Conservation (phyloP, 192 early-diverging fungal species). For the Entomortierella parvispora region DNA sequence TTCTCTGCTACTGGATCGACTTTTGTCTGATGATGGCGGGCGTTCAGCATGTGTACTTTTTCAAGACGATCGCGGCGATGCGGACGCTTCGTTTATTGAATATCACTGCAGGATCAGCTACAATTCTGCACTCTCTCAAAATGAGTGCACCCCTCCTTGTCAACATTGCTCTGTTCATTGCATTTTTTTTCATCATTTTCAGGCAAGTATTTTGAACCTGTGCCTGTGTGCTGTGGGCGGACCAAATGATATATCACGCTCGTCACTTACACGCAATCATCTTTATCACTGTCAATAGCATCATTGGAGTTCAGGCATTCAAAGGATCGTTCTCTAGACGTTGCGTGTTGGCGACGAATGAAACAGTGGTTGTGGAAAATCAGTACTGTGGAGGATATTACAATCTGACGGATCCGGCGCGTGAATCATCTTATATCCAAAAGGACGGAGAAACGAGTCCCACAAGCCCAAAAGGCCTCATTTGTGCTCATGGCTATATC, state of each 20-base stretch:
- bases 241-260: background rate
- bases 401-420: constrained; percentile 1
- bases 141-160: constrained; percentile 64
- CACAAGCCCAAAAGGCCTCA: constrained; percentile 59
- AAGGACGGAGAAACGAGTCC: background rate
- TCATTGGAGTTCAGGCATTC: constrained; percentile 69
- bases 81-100: constrained; percentile 63
- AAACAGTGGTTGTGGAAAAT: constrained; percentile 4
- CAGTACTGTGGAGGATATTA: constrained; percentile 53
- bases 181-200: constrained; percentile 69
- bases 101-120: constrained; percentile 62
- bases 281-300: constrained; percentile 41
- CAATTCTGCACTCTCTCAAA: constrained; percentile 67
- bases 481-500: constrained; percentile 55
- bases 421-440: constrained; percentile 9
- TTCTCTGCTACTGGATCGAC: constrained; percentile 66
- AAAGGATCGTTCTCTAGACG: constrained; percentile 64
- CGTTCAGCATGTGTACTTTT: constrained; percentile 55
- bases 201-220: constrained; percentile 27
- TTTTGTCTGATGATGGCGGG: constrained; percentile 53
- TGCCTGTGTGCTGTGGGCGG: background rate
- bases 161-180: constrained; percentile 66
- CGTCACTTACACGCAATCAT: background rate
- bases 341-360: constrained; percentile 52
- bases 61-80: constrained; percentile 62